A percentile compares a stretch with the other conserved stretches of the same genome.
Evolutionary conservation across 371 early-diverging fungal genomes (phyloP).

Genomic region (Gilbertella persicaria): DNA sequence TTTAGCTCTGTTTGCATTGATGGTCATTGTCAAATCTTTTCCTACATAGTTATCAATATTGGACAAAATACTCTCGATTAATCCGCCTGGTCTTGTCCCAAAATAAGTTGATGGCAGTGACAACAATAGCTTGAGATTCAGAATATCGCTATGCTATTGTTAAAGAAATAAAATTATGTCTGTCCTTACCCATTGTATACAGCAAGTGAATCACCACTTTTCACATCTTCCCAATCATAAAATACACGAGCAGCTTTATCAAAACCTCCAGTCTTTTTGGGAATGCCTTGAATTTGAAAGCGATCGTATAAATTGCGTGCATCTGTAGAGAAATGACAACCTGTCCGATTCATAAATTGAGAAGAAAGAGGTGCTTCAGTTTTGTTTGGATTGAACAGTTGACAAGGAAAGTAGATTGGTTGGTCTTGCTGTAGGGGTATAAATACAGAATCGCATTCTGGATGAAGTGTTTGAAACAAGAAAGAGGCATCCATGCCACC

Average conservation of each 20-base stretch:
- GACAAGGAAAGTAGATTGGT: slow-evolving; percentile 73
- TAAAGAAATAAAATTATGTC: slow-evolving; percentile 1
- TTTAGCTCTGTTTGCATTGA: slow-evolving; percentile 24
- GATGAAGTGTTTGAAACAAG: slow-evolving; percentile 53
- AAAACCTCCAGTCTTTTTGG: slow-evolving; percentile 22
- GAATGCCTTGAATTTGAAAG: slow-evolving; percentile 38
- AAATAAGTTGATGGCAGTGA: slow-evolving; percentile 35
- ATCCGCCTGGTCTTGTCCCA: slow-evolving; percentile 24
- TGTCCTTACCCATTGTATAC: slow-evolving; percentile 75
- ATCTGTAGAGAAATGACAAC: slow-evolving; percentile 61
- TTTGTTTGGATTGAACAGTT: slow-evolving; percentile 51
- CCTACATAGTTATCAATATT: slow-evolving; percentile 27
- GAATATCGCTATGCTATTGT: slow-evolving; percentile 29
- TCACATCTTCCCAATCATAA: slow-evolving; percentile 72
- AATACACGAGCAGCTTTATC: slow-evolving; percentile 60
- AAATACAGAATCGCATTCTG: slow-evolving; percentile 59
- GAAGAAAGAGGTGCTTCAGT: slow-evolving; percentile 44
- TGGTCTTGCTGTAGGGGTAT: slow-evolving; percentile 39
- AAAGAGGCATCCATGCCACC: slow-evolving; percentile 65
- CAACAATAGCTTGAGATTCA: slow-evolving; percentile 37
- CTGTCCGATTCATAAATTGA: slow-evolving; percentile 52
- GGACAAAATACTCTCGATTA: slow-evolving; percentile 28
- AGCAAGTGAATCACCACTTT: slow-evolving; percentile 38
- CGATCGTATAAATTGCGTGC: slow-evolving; percentile 38
- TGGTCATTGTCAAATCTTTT: slow-evolving; percentile 37